phyloP scores from a whole-genome alignment of 73 alveolate genomes.

The Symbiodinium pilosum region DNA sequence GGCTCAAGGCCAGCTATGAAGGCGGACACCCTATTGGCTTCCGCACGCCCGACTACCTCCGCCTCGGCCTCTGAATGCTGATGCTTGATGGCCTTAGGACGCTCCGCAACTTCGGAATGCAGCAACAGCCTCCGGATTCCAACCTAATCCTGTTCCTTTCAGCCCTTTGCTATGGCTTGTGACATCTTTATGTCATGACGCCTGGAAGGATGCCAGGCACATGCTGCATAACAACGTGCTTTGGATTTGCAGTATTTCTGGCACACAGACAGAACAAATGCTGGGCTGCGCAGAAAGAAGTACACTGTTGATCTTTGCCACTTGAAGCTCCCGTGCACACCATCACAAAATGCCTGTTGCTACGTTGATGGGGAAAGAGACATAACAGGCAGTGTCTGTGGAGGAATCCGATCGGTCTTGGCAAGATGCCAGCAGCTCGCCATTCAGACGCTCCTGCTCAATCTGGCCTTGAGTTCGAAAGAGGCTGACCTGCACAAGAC shows the following conservation, averaged over 20 bases:
- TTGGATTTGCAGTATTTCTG: no score
- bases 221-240: no score
- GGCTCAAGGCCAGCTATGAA: constrained; percentile 76
- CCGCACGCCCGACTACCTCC: constrained; percentile 59
- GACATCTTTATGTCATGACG: no score
- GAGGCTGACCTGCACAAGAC: constrained; percentile 48
- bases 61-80: constrained; percentile 79
- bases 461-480: constrained; percentile 90
- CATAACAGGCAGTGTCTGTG: background rate
- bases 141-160: no score
- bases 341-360: background rate
- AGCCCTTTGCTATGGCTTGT: no score
- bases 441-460: constrained; percentile 73
- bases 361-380: background rate
- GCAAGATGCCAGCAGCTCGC: constrained; percentile 38
- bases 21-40: constrained; percentile 68
- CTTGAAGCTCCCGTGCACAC: background rate
- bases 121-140: no score
- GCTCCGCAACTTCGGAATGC: no score
- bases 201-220: no score
- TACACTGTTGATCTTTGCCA: background rate
- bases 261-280: no score
- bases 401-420: background rate
- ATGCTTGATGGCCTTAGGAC: constrained; percentile 56
- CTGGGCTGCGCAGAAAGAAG: background rate